Base-by-base conservation (phyloP, 306 rosid species). In the Begonia masoniana region DNA sequence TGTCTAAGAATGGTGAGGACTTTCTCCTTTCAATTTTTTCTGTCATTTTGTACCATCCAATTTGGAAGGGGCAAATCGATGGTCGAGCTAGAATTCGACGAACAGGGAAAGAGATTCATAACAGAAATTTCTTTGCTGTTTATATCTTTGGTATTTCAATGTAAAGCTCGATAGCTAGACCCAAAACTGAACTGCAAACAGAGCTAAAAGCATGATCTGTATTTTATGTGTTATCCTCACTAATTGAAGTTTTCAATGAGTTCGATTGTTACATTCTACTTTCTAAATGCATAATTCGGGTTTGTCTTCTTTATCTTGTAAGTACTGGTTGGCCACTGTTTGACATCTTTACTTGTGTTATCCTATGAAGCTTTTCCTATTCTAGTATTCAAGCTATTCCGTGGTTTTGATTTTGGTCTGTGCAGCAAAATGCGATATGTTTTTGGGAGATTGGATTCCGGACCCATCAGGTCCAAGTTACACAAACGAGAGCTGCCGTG, bases 401-500 rank as follows among this genome's bases (percentile, higher is more conserved):
- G 35, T 47, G n/a, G n/a, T 47, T 47, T 47, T 47, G 51, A 15
- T 47, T 12, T 47, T 47, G 9, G 16, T 6, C 0, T 47, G 16
- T 51, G 35, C 13, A 13, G 71, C 68, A 41, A 68, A 74, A 56
- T 89, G 95, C 65, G 95, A 85, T 56, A 57, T 78, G 17, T 89
- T 80, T 56, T 74, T 49, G 62, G 97, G 97, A 60, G 80, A 78
- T n/a, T 89, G 95, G 97, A 71, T 82, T 17, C 52, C 65, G 23
- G 83, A 85, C 58, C 50, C 51, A 52, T 66, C 79, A 57, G 87
- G 77, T 17, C 91, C 87, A 56, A 62, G 54, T 45, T 80, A 89
- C 72, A 85, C 80, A 0, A 85, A 85, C 35, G 82, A 78, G 62
- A 85, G 82, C 61, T 89, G 95, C 73, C 75, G 13, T 56, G 64